phyloP scores from a whole-genome alignment of 83 land plant species.

The Larix sibirica region DNA sequence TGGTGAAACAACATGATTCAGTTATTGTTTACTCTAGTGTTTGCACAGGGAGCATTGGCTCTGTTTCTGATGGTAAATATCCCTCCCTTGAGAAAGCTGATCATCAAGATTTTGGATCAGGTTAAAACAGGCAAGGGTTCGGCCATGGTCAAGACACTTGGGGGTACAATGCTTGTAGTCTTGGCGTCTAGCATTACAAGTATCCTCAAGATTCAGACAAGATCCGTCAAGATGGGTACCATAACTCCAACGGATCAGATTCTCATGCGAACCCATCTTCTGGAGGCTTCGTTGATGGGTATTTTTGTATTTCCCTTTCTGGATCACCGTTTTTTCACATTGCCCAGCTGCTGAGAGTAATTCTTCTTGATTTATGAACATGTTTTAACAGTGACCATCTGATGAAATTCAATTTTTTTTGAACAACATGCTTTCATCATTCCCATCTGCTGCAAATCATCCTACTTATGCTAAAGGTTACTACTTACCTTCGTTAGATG shows the following conservation, averaged over 20 bases:
- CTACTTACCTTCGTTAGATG: background rate
- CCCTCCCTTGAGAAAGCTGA: slow-evolving; percentile 56
- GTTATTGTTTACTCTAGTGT: slow-evolving; percentile 40
- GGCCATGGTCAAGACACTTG: slow-evolving; percentile 56
- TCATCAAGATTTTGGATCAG: slow-evolving; percentile 57
- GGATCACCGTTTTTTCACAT: background rate
- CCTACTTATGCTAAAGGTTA: background rate
- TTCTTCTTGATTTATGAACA: background rate
- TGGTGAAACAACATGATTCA: slow-evolving; percentile 40
- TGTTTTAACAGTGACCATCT: background rate
- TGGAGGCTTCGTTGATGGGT: slow-evolving; percentile 77
- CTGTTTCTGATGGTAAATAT: slow-evolving; percentile 38
- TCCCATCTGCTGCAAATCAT: background rate
- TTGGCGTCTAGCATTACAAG: slow-evolving; percentile 48
- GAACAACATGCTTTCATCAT: background rate
- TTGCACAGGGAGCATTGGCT: slow-evolving; percentile 45
- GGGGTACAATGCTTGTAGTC: slow-evolving; percentile 46
- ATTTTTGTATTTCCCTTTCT: background rate
- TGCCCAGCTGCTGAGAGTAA: background rate
- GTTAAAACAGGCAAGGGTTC: slow-evolving; percentile 68
- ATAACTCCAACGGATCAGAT: slow-evolving; percentile 73
- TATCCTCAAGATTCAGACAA: slow-evolving; percentile 42
- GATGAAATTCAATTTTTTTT: background rate
- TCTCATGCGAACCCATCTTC: slow-evolving; percentile 54
- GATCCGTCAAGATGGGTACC: slow-evolving; percentile 35